Evolutionary conservation across 495 filamentous ascomycete species (phyloP), one percentile per base, ranked within the genome.

Genomic region (Letharia columbiana): DNA sequence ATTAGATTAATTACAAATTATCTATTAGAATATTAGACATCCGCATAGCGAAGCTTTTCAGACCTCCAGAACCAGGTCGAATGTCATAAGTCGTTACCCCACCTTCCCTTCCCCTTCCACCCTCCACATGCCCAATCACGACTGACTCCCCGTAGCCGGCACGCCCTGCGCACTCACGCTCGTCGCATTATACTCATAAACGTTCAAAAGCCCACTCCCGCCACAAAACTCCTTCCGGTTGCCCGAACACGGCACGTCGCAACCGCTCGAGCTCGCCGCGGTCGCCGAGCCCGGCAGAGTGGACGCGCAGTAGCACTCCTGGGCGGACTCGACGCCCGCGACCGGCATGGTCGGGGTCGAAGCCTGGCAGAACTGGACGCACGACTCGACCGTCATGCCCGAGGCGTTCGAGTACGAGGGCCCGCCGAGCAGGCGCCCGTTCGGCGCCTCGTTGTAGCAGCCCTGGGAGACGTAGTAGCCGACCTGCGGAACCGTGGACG

Each of bases 361-460:
- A 0, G 23, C 28, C 49, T 54, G 23, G 23, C 44, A 45, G n/a
- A 50, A 50, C 5, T 10, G 2, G n/a, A 50, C 47, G n/a, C n/a
- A 50, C 47, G 47, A 50, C 47, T 50, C 47, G n/a, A 50, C 47
- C n/a, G n/a, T 50, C 47, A 28, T 50, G n/a, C 47, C n/a, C 8
- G 47, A 10, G 4, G 47, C n/a, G n/a, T 50, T 28, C 10, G 47
- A 10, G 8, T 50, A 50, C 10, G 47, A 23, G 3, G 47, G 47
- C 2, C 47, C 47, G n/a, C 7, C 3, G 20, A 50, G n/a, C 2
- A 50, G n/a, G 4, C 47, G 20, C 9, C n/a, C 47, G n/a, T 50
- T 50, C 7, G 3, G 1, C 20, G 11, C 47, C 10, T 50, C 47
- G 6, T 50, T 28, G n/a, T 50, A 28, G 47, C 47, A 50, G n/a